A percentile compares a stretch with the other conserved stretches of the same genome.
These are phyloP conservation scores for Cyberlindnera bimundalis DNA, from an alignment of 805 yeast genomes.

Conservation along the genomic window DNA sequence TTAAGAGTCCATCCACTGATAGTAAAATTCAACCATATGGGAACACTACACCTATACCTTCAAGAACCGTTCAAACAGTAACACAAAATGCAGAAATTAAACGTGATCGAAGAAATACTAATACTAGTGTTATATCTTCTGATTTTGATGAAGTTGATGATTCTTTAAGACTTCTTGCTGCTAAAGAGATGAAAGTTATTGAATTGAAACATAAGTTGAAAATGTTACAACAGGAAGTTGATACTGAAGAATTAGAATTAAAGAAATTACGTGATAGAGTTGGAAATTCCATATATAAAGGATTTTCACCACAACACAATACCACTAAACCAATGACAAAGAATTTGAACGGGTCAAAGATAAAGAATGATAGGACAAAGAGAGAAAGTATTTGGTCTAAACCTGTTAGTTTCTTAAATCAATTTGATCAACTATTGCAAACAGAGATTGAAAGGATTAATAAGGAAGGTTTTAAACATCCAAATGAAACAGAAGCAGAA, in stretches of 20 bases:
- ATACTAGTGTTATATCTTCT: constrained; percentile 12
- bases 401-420: constrained; percentile 61
- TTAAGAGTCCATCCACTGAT: constrained; percentile 6
- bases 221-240: constrained; percentile 43
- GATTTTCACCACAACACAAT: constrained; percentile 21
- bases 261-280: constrained; percentile 33
- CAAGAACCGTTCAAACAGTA: too few relatives aligned
- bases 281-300: constrained; percentile 27
- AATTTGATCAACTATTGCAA: constrained; percentile 63
- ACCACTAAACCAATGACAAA: neutral
- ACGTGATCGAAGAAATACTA: constrained; percentile 23
- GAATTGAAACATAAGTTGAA: constrained; percentile 56
- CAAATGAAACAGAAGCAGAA: constrained; percentile 7
- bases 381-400: constrained; percentile 41
- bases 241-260: constrained; percentile 35
- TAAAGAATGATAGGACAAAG: constrained; percentile 7
- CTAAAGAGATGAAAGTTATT: constrained; percentile 64
- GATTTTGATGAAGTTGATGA: constrained; percentile 43
- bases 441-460: constrained; percentile 57
- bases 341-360: neutral
- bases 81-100: neutral
- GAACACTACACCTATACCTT: neutral
- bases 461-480: constrained; percentile 20
- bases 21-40: constrained; percentile 5
- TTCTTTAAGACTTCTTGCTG: constrained; percentile 57